Base-by-base conservation (phyloP, 2,329 filamentous ascomycete genomes). In the Ilyonectria mors-panacis region DNA sequence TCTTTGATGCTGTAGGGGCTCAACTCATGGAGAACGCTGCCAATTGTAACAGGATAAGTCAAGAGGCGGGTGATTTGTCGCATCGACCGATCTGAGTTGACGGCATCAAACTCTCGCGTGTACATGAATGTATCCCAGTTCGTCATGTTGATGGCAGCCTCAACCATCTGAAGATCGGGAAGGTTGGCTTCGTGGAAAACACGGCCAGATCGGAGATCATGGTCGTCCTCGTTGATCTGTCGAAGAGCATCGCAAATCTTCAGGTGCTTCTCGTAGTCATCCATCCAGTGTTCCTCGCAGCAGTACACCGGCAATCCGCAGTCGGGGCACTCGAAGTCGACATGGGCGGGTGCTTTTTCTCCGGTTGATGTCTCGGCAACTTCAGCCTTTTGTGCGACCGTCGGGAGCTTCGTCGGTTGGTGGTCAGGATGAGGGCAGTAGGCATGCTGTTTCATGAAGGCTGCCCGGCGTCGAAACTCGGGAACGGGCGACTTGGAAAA, bases 91-190 rank as follows among this genome's bases (percentile, higher is more conserved):
- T 97, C 95, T 68, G 94, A 91, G 79, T 99, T 94, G 78, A 99
- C 91, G 6, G 97, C 97, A 72, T 92, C 89, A 76, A 96, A 98
- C 75, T 97, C 92, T 76, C 96, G 88, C 3, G 94, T 97, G 79
- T 97, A 99, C 77, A 99, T 85, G 75, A 97, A 94, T 0, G 96
- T 98, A 81, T 99, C 96, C 96, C 96, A 99, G 80, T 97, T 99
- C 48, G 93, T 97, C 93, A 99, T 95, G 82, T 99, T 99, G 72
- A 98, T 90, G 72, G 96, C 87, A 37, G 94, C 93, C 79, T 98
- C 95, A 71, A 98, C 95, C 79, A 98, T 91, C 83, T 98, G 95
- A 61, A 91, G 87, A 15, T 92, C 93, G 0, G 96, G 94, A 78
- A 97, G 97, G 68, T 95, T 91, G 77, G 97, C 98, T 80, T 99